These are phyloP conservation scores for Ilyonectria destructans DNA, from an alignment of 2,329 filamentous ascomycete species.

Conservation along the genomic window DNA sequence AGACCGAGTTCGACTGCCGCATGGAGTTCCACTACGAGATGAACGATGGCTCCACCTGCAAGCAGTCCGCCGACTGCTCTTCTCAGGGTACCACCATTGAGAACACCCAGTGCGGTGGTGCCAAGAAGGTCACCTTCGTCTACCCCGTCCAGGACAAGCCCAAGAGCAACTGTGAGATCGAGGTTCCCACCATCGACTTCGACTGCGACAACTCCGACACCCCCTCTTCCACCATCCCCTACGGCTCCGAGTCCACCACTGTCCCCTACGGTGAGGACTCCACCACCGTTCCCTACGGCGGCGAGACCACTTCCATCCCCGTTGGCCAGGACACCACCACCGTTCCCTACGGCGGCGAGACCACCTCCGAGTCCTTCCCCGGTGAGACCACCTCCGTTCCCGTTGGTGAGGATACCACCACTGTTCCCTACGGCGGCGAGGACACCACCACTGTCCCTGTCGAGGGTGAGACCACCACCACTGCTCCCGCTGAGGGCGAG, in stretches of 20 bases:
- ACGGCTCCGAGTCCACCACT: conserved; percentile 8
- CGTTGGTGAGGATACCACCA: no score
- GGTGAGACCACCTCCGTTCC: no score
- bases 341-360: conserved; percentile 27
- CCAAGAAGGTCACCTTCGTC: conserved; percentile 83
- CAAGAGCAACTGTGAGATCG: conserved; percentile 77
- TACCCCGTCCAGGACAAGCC: conserved; percentile 72
- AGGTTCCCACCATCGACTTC: conserved; percentile 83
- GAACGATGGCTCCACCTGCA: conserved; percentile 87
- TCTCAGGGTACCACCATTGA: conserved; percentile 78
- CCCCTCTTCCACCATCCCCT: conserved; percentile 35
- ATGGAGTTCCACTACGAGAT: conserved; percentile 91
- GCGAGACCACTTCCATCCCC: conserved; percentile 23
- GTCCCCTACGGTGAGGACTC: background rate
- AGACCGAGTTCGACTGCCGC: conserved; percentile 81
- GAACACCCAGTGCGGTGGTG: conserved; percentile 95
- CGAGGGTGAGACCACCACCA: conserved; percentile 43
- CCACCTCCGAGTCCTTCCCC: conserved; percentile 36
- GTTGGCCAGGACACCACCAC: conserved; percentile 15
- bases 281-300: conserved; percentile 1
- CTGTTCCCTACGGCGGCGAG: no score
- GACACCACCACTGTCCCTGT: no score
- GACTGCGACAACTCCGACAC: conserved; percentile 70
- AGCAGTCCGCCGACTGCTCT: conserved; percentile 80
- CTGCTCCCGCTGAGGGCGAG: conserved; percentile 37